Base-by-base conservation (phyloP, 352 stramenopile genomes). In the Globisporangium apiculatum region DNA sequence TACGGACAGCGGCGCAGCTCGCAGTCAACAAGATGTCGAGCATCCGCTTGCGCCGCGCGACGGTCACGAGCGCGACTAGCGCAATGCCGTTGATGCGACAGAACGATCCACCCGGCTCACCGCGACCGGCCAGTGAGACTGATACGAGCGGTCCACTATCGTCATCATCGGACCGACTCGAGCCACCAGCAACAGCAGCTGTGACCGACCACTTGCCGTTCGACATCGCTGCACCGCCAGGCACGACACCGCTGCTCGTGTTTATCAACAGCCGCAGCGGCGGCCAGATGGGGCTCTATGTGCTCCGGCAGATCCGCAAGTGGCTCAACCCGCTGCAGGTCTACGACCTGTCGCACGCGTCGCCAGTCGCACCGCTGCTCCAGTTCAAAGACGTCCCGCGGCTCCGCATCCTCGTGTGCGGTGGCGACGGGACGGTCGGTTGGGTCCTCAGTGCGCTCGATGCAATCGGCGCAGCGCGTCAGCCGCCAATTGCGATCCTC, bases 181-280 rank as follows among this genome's bases (percentile, higher is more conserved):
- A 18, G 6, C 48, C 48, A n/a, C 18, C 9, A 24, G 38, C 18
- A 3, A 18, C 15, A 24, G 5, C 48, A 14, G 8, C 18, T 31
- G 49, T 12, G 35, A 18, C 41, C 6, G 50, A 54, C 35, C 63
- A 68, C 14, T 62, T 89, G 18, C 75, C 78, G 31, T 91, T 86
- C 45, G 68, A 88, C 18, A 75, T 91, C 18, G 38, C 85, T 1
- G 70, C 71, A 1, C 64, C 78, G 4, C 71, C 72, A 31, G 72
- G 78, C 35, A 72, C 64, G 1, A 86, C 78, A 1, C 81, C 81
- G 24, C 68, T 91, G 1, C 64, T 91, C 35, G 91, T 98, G 10
- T 98, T 98, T 71, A 97, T 99, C 50, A 99, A 98, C 69, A 97
- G 89, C 55, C 83, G 89, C 9, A 97, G 89, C 40, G 96, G 96